A percentile compares a stretch with the other conserved stretches of the same genome.
These are phyloP conservation scores for Knoxdaviesia capensis DNA, from an alignment of 2,329 filamentous ascomycete species.

Conservation along the genomic window DNA sequence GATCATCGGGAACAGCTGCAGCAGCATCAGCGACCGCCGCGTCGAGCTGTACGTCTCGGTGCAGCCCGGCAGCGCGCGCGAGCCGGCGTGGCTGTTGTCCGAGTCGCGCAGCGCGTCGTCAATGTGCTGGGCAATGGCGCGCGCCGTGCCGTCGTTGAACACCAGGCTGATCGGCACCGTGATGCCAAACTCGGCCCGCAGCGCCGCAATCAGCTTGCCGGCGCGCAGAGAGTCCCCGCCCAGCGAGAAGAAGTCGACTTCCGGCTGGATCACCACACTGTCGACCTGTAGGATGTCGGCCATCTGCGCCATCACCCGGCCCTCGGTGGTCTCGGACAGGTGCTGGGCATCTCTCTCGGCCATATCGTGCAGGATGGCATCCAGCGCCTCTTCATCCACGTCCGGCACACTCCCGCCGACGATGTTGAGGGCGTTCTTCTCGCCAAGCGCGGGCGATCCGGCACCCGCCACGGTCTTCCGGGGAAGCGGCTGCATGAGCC, in stretches of 20 bases:
- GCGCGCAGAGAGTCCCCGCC: conserved; percentile 34
- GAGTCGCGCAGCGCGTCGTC: conserved; percentile 10
- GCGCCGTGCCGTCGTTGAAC: conserved; percentile 26
- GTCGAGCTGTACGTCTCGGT: conserved; percentile 25
- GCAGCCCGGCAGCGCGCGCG: conserved; percentile 12
- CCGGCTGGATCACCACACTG: conserved; percentile 15
- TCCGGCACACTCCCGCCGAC: too few relatives aligned
- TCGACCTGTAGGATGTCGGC: conserved; percentile 21
- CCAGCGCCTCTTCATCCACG: conserved; percentile 15
- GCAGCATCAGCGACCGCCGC: conserved; percentile 22
- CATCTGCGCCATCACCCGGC: conserved; percentile 20
- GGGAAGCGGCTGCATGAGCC: conserved; percentile 15
- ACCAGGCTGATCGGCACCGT: conserved; percentile 28
- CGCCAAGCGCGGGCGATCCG: too few relatives aligned
- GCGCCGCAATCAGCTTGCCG: conserved; percentile 26
- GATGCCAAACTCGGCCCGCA: conserved; percentile 27
- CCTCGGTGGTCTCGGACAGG: conserved; percentile 12
- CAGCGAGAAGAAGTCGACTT: conserved; percentile 29
- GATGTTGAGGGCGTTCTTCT: too few relatives aligned
- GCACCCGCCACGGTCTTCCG: conserved; percentile 5
- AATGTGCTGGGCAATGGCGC: conserved; percentile 17
- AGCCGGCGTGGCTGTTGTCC: conserved; percentile 2
- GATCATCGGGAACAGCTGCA: conserved; percentile 28
- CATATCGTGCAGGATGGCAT: conserved; percentile 12
- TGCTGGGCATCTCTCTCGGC: conserved; percentile 8